Percentiles rank a stretch among this genome's conserved stretches.
These are phyloP conservation scores for Corymbia calophylla DNA, from an alignment of 441 rosid species.

Conservation along the genomic window DNA sequence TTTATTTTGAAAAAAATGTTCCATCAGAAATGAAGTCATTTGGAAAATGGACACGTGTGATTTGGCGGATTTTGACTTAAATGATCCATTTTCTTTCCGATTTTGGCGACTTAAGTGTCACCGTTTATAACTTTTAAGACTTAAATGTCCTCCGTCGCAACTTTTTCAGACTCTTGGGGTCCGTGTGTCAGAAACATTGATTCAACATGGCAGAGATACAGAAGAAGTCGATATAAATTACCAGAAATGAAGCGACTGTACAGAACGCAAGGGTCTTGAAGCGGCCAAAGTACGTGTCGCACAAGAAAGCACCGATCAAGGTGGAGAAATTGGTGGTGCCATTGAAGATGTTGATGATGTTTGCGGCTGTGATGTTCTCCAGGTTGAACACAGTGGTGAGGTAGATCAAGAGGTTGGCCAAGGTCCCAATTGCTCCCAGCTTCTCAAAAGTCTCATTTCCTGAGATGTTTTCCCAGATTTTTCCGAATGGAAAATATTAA, in stretches of 20 bases:
- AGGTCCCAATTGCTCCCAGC: conserved; percentile 47
- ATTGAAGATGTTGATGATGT: conserved; percentile 28
- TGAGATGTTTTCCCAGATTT: neutral
- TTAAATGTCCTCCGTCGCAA: too few species aligned
- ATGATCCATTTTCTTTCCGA: too few species aligned
- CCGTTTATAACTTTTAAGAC: too few species aligned
- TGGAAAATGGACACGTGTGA: too few species aligned
- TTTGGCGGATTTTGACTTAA: too few species aligned
- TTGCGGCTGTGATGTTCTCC: conserved; percentile 37
- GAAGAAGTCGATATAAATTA: neutral
- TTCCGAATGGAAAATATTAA: neutral
- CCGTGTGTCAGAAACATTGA: too few species aligned
- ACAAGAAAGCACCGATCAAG: conserved; percentile 34
- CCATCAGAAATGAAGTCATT: too few species aligned
- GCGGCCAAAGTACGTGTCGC: conserved; percentile 50
- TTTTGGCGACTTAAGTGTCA: too few species aligned
- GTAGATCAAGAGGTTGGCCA: conserved; percentile 41
- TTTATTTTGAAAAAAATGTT: too few species aligned
- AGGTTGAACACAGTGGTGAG: conserved; percentile 40
- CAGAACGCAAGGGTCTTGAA: conserved; percentile 37
- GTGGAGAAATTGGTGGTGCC: conserved; percentile 42
- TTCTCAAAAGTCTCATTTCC: conserved; percentile 61
- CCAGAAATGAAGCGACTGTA: conserved; percentile 30
- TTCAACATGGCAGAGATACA: neutral
- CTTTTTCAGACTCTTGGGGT: too few species aligned